These are phyloP conservation scores for Leishmania mexicana DNA, from an alignment of 208 protist genomes.

Conservation along the genomic window DNA sequence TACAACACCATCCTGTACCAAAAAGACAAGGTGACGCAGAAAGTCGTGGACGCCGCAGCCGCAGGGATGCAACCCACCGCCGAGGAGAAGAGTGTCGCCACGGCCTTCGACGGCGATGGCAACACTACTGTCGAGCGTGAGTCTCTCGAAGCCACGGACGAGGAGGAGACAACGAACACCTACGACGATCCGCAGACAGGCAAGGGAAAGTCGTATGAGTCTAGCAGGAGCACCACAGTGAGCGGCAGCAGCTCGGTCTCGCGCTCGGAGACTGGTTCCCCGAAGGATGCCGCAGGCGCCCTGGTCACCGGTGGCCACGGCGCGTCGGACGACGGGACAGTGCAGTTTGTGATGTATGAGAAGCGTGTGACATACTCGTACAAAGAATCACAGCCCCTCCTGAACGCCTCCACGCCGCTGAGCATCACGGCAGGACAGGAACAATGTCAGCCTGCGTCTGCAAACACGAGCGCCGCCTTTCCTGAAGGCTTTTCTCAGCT, in stretches of 20 bases:
- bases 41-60: neutral
- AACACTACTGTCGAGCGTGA: constrained; percentile 17
- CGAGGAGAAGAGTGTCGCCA: neutral
- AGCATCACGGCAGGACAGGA: constrained; percentile 2
- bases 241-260: constrained; percentile 6
- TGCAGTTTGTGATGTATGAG: neutral
- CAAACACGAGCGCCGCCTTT: constrained; percentile 36
- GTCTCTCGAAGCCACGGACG: constrained; percentile 40
- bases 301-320: neutral
- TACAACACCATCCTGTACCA: constrained; percentile 32
- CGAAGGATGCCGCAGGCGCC: neutral
- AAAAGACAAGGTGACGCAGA: constrained; percentile 9
- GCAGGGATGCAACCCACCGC: neutral
- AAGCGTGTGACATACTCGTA: constrained; percentile 18
- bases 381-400: constrained; percentile 6
- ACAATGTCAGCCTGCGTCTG: constrained; percentile 10
- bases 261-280: neutral
- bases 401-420: neutral
- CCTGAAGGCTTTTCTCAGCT: constrained; percentile 26
- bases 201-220: neutral
- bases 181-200: constrained; percentile 33
- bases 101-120: neutral
- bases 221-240: constrained; percentile 10
- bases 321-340: neutral
- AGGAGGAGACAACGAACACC: constrained; percentile 37